phyloP scores from a whole-genome alignment of 2,329 filamentous ascomycete species.

The Colletotrichum sp. region DNA sequence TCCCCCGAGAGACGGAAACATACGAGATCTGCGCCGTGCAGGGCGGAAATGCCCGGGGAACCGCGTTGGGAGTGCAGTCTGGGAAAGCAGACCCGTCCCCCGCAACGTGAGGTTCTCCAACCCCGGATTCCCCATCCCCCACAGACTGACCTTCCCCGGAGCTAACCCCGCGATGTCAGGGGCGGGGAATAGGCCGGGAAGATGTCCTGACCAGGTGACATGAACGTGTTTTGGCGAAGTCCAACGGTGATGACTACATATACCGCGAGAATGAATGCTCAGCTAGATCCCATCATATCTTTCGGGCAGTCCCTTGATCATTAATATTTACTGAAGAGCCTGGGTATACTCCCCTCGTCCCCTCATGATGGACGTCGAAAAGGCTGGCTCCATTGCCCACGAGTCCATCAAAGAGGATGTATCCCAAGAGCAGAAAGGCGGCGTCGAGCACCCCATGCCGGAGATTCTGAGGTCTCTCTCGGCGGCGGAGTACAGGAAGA shows the following conservation, averaged over 20 bases:
- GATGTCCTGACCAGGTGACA: not conserved
- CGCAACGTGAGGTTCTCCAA: not conserved
- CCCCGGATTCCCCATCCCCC: not conserved
- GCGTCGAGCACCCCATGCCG: not conserved
- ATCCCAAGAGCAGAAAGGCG: not conserved
- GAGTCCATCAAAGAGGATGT: not conserved
- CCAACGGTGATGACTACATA: not conserved
- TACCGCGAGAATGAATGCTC: not conserved
- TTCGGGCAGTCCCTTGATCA: not conserved
- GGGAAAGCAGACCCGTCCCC: not conserved
- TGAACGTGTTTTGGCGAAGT: not conserved
- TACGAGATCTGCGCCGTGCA: not conserved
- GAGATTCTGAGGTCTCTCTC: not conserved
- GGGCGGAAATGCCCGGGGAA: not conserved
- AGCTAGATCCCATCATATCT: not conserved
- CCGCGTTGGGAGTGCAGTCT: not conserved
- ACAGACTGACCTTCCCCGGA: not conserved
- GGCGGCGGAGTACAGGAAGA: slow-evolving; percentile 15
- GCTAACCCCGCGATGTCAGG: not conserved
- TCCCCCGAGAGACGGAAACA: not conserved
- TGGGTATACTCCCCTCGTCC: not conserved
- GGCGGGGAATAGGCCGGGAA: not conserved
- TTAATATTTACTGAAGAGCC: not conserved
- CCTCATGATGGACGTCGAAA: not conserved
- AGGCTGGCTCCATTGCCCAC: not conserved